Conservation (phyloP, 2,329 filamentous ascomycete species). For the Diaporthe aspalathi region DNA sequence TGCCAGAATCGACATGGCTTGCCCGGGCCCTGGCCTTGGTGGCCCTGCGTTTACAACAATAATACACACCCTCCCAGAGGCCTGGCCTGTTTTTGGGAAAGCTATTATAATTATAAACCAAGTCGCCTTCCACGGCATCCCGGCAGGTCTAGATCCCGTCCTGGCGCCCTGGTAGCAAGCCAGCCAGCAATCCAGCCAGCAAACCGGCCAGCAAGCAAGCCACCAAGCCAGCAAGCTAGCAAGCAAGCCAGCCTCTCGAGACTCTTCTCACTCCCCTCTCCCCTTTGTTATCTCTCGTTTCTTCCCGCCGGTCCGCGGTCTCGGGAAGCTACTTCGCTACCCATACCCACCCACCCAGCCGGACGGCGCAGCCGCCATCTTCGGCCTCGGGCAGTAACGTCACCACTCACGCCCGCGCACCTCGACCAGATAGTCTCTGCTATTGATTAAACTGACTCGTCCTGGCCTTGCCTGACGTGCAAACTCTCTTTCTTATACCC, state of each 20-base stretch:
- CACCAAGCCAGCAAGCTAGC: no score
- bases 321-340: slow-evolving; percentile 18
- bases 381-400: slow-evolving; percentile 27
- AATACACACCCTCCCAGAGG: not conserved
- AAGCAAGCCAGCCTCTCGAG: not conserved
- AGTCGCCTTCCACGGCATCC: slow-evolving; percentile 11
- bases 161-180: not conserved
- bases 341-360: slow-evolving; percentile 3
- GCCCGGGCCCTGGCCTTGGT: slow-evolving; percentile 12
- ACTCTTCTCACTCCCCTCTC: not conserved
- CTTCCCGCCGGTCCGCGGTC: not conserved
- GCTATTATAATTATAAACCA: slow-evolving; percentile 19
- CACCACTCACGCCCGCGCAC: slow-evolving; percentile 17
- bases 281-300: not conserved
- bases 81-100: slow-evolving; percentile 7
- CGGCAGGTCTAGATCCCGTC: slow-evolving; percentile 18
- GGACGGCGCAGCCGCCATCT: slow-evolving; percentile 11
- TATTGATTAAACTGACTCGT: slow-evolving; percentile 13
- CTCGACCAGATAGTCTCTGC: not conserved
- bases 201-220: not conserved
- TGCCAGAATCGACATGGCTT: slow-evolving; percentile 19
- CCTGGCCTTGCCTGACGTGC: not conserved
- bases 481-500: slow-evolving; percentile 3
- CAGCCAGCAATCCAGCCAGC: no score
- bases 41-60: not conserved